Evolutionary conservation across 345 rosid genomes (phyloP), one percentile per base, ranked within the genome.

Genomic region (Euphorbia pulcherrima): DNA sequence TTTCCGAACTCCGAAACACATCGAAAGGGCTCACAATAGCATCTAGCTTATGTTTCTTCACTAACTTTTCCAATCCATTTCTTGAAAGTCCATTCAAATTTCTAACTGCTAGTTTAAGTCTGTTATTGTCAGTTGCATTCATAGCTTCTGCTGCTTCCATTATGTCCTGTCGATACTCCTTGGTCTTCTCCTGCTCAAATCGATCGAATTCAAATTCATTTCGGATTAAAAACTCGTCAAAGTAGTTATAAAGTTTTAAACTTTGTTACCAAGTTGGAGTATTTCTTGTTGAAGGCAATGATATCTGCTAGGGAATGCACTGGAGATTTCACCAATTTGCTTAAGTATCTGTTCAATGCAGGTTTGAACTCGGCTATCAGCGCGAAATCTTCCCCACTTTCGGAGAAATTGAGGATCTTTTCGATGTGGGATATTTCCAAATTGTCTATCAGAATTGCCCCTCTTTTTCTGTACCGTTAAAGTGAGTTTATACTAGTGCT

Each of bases 231-330:
- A 14, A 44, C 17, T 11, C 1, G n/a, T 8, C 17, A 44, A 46
- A 13, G 4, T 46, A 0, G 51, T 5, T 17, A 4, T 47, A n/a
- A 47, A 47, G 37, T 33, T 14, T n/a, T 47, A 16, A 2, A 47
- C 18, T 4, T 21, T 59, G 71, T 56, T 44, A 79, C 92, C 84
- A 79, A 14, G 3, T 83, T 68, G 11, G 83, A 30, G 60, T 77
- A 77, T 54, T 81, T 76, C 1, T 75, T 33, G 70, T 87, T 85
- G 82, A 75, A 85, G 7, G 82, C 82, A 28, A 88, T 87, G 35
- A 81, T 68, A 13, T 86, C 90, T 5, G 83, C 84, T 57, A 90
- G 68, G 62, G 89, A 78, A 47, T 82, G 70, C 21, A 86, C 92
- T 0, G 87, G 92, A 61, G 90, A 87, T 29, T 69, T n/a, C 40